Evolutionary conservation across 2,329 filamentous ascomycete genomes (phyloP).

Genomic region (Ascochyta fabae): DNA sequence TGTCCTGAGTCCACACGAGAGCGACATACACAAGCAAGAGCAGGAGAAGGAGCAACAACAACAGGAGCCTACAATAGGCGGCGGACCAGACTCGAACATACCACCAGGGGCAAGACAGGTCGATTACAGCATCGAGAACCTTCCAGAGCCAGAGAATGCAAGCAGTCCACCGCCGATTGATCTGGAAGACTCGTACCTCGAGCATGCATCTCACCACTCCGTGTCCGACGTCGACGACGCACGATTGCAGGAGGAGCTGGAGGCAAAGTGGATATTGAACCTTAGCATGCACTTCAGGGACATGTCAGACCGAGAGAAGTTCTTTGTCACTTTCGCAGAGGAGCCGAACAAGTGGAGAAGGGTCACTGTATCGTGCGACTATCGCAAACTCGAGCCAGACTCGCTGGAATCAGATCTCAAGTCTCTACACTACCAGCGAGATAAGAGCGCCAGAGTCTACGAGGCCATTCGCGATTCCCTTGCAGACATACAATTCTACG

Average conservation of each 20-base stretch:
- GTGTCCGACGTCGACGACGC: constrained; percentile 59
- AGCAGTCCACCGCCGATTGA: constrained; percentile 36
- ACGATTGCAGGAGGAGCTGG: constrained; percentile 79
- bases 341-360: constrained; percentile 79
- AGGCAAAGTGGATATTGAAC: constrained; percentile 92
- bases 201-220: constrained; percentile 42
- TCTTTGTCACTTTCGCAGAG: constrained; percentile 94
- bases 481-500: constrained; percentile 92
- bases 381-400: constrained; percentile 76
- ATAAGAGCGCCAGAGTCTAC: constrained; percentile 93
- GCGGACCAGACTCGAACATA: constrained; percentile 40
- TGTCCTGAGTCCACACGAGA: constrained; percentile 42
- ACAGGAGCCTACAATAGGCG: constrained; percentile 38
- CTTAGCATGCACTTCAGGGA: constrained; percentile 98
- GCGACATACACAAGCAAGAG: constrained; percentile 30
- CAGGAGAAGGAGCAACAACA: constrained; percentile 24
- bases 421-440: constrained; percentile 79
- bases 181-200: constrained; percentile 36
- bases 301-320: constrained; percentile 91
- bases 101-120: constrained; percentile 45
- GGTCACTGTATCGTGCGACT: constrained; percentile 93
- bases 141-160: constrained; percentile 15
- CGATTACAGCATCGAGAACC: constrained; percentile 38
- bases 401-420: constrained; percentile 87
- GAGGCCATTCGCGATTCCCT: constrained; percentile 92